phyloP scores from a whole-genome alignment of 805 yeast species.

The Yarrowia osloensis region DNA sequence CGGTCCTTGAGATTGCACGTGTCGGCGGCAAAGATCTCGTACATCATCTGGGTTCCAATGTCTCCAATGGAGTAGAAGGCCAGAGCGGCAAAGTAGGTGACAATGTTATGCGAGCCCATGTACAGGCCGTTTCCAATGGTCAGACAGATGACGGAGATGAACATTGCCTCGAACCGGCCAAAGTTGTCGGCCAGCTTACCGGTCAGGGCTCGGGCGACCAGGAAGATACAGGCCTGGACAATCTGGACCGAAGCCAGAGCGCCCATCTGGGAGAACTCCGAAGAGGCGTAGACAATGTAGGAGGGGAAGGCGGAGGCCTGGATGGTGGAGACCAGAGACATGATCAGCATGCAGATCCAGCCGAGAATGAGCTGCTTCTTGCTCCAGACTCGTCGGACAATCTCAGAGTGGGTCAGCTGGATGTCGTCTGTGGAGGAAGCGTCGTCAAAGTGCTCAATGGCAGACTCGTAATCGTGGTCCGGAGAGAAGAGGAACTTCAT shows the following conservation, averaged over 20 bases:
- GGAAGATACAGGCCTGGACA: slow-evolving; percentile 10
- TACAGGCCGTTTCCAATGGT: slow-evolving; percentile 9
- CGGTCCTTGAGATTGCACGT: slow-evolving; percentile 48
- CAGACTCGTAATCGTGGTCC: neutral
- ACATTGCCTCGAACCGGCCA: slow-evolving; percentile 22
- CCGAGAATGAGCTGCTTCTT: slow-evolving; percentile 3
- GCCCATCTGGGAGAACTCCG: neutral
- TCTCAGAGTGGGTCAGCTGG: slow-evolving; percentile 13
- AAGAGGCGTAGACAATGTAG: slow-evolving; percentile 20
- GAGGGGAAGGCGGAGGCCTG: slow-evolving; percentile 18
- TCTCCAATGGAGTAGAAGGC: slow-evolving; percentile 46
- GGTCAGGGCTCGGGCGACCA: slow-evolving; percentile 1
- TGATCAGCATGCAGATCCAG: slow-evolving; percentile 18
- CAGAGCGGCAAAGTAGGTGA: slow-evolving; percentile 46
- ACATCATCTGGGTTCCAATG: slow-evolving; percentile 45
- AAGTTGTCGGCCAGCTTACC: slow-evolving; percentile 18
- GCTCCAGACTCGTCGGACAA: slow-evolving; percentile 4
- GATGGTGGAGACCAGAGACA: slow-evolving; percentile 18
- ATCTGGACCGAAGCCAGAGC: slow-evolving; percentile 24
- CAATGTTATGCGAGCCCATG: slow-evolving; percentile 37
- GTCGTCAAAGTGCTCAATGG: neutral
- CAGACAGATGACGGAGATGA: slow-evolving; percentile 24
- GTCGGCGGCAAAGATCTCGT: slow-evolving; percentile 44
- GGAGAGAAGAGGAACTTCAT: slow-evolving; percentile 18
- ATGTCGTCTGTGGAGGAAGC: neutral